Evolutionary conservation across 257 asterid genomes (phyloP), one percentile per base, ranked within the genome.

Genomic region (Solanum tarijense): DNA sequence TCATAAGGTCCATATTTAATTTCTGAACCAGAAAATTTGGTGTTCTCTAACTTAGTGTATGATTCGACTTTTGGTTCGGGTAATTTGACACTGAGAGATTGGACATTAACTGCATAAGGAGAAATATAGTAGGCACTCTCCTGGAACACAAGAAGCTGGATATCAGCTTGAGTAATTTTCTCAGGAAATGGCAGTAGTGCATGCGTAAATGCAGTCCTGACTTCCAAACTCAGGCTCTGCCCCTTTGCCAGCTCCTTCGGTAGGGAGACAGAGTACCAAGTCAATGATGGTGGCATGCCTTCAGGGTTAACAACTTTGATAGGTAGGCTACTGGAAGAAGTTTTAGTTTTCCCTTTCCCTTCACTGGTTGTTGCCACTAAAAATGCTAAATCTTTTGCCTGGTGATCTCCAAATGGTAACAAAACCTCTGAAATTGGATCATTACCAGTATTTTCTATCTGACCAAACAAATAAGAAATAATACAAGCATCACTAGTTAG

Each of bases 1-100:
- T 94, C 98, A 82, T 96, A 96, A 34, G 98, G 99, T 65, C 99
- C 99, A 85, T 97, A 97, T 88, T 95, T 97, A 72, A 97, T 90
- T 91, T 97, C 99, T 8, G 99, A 94, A 89, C 98, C 99, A 52
- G 98, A 92, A 90, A 94, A 90, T 93, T 94, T 94, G 90, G 98
- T 90, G 52, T 91, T 97, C 90, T 96, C 99, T 87, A 97, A 89
- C 92, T 95, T 97, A 2, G 99, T 96, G 89, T 93, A 97, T 48
- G 99, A 94, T 89, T 96, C 99, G 83, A 95, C 96, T 90, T 93
- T 93, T 60, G 98, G 96, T 88, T 95, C 99, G 0, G 98, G 98
- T 83, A 96, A 90, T 84, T 95, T 96, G 78, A 96, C 87, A 75
- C 94, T 90, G 34, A 96, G 96, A 5, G 97, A 93, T 93, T 97